Evolutionary conservation across 2,329 filamentous ascomycete species (phyloP).

Genomic region (Cytospora chrysosperma): DNA sequence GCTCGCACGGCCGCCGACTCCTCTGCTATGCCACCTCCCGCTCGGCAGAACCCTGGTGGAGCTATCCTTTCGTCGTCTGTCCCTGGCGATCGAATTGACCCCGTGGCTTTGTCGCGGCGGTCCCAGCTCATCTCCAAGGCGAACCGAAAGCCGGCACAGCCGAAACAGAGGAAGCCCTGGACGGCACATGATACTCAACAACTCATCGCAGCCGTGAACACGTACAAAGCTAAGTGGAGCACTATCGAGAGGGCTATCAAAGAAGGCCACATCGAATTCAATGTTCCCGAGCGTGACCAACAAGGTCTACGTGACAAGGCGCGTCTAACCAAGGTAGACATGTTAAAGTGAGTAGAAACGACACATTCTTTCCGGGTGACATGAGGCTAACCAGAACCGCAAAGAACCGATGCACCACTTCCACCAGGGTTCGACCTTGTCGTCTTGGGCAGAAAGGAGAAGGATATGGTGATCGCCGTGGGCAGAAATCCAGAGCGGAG

Average conservation of each 20-base stretch:
- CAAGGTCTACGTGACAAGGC: conserved; percentile 59
- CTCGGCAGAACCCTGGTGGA: conserved; percentile 3
- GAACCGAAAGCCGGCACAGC: conserved; percentile 33
- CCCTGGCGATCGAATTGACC: conserved; percentile 25
- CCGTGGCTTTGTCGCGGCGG: conserved; percentile 29
- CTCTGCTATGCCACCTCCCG: conserved; percentile 17
- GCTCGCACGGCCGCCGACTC: conserved; percentile 15
- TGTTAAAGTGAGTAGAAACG: conserved; percentile 40
- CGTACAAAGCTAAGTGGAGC: conserved; percentile 41
- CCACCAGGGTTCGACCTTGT: conserved; percentile 52
- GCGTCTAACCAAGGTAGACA: conserved; percentile 55
- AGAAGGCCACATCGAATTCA: conserved; percentile 37
- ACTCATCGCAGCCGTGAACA: conserved; percentile 44
- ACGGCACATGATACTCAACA: conserved; percentile 39
- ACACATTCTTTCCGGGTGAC: not conserved
- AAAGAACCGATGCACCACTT: conserved; percentile 41
- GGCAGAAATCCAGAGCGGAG: conserved; percentile 51
- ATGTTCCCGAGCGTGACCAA: conserved; percentile 46
- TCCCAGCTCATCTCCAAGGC: conserved; percentile 30
- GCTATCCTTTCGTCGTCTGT: not conserved
- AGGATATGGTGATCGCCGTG: conserved; percentile 37
- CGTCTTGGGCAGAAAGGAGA: conserved; percentile 51
- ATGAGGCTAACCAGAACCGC: not conserved
- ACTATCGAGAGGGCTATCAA: conserved; percentile 35
- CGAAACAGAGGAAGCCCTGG: conserved; percentile 42